Base-by-base conservation (phyloP, 805 yeast species). In the Candida railenensis region DNA sequence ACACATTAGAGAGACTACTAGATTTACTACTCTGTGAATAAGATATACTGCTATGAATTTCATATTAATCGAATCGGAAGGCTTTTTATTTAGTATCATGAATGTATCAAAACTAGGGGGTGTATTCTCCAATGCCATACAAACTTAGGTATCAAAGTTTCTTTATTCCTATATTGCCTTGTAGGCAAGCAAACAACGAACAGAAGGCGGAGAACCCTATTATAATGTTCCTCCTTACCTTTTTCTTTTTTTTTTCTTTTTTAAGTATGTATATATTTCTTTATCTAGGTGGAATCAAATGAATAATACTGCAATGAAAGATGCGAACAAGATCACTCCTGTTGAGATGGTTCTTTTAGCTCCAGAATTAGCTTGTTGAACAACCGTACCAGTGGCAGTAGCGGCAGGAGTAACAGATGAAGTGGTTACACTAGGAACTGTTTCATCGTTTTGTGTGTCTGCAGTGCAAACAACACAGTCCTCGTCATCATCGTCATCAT, bases 311-410 rank as follows among this genome's bases (percentile, higher is more conserved):
- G 52, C 48, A 33, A 46, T 46, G 36, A 43, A 49, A 30, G 49
- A 41, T 15, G 51, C 44, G 36, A 50, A 16, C 15, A 48, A 18
- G 12, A 50, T 18, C n/a, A 48, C 20, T 14, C 49, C 40, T 5
- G 48, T 47, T 2, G 51, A 45, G 12, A 37, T 37, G 15, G 36
- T 33, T 12, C 33, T 39, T 22, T 34, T 42, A 36, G 34, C 34
- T n/a, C 46, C 53, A 1, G 44, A 52, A 32, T 51, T 60, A 45
- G 42, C 32, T 20, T 22, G 37, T 9, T 53, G 54, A 18, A 48
- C 49, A 2, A 49, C 50, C 4, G 37, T 34, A n/a, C 53, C 44
- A 9, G 54, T 33, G n/a, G 39, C 9, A 19, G 39, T 11, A 21
- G 50, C 16, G 15, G 45, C 34, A 4, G 34, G 15, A n/a, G 34